A percentile compares a stretch with the other conserved stretches of the same genome.
Conservation (phyloP, 176 grass and related monocot species). For the Zea mays region Zm-B73-REFERENCE-NAM-5.0 NC_050101.1:157976501-157977000, state of each 20-base stretch:
- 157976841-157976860: constrained; percentile 27
- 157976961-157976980: constrained; percentile 13
- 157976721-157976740: constrained; percentile 19
- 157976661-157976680: too few species aligned
- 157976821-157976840: constrained; percentile 22
- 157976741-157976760: constrained; percentile 7
- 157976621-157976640: too few species aligned
- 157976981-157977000: constrained; percentile 19
- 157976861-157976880: constrained; percentile 24
- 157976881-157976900: constrained; percentile 40
- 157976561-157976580: too few species aligned
- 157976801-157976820: constrained; percentile 26
- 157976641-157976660: too few species aligned
- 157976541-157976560: too few species aligned
- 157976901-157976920: constrained; percentile 45
- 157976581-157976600: too few species aligned
- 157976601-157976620: too few species aligned
- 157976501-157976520: too few species aligned
- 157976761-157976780: not conserved
- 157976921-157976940: constrained; percentile 38
- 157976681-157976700: too few species aligned
- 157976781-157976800: constrained; percentile 5
- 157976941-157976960: constrained; percentile 43
- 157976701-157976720: too few species aligned
- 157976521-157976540: too few species aligned